A percentile compares a stretch with the other conserved stretches of the same genome.
These are phyloP conservation scores for Fusarium stilboides DNA, from an alignment of 2,329 filamentous ascomycete species.

Conservation along the genomic window DNA sequence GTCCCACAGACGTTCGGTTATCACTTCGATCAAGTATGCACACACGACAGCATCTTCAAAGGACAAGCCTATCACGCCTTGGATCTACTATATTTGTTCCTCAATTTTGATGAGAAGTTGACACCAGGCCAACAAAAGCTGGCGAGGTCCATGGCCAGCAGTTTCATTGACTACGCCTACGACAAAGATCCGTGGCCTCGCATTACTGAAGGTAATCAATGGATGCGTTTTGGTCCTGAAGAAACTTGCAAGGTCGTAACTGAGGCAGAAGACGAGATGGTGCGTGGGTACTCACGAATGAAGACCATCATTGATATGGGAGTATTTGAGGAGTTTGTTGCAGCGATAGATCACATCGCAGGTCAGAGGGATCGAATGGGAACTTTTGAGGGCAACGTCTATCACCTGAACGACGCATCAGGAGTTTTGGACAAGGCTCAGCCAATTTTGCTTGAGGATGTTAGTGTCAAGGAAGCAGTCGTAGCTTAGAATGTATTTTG, in stretches of 20 bases:
- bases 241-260: slow-evolving; percentile 6
- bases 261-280: slow-evolving; percentile 28
- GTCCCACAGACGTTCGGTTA: slow-evolving; percentile 29
- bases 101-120: slow-evolving; percentile 31
- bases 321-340: slow-evolving; percentile 10
- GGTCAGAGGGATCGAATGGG: slow-evolving; percentile 28
- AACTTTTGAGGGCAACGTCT: neutral
- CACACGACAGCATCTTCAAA: slow-evolving; percentile 24
- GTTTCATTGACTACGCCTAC: slow-evolving; percentile 34
- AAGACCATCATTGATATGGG: slow-evolving; percentile 32
- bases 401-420: neutral
- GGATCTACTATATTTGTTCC: slow-evolving; percentile 33
- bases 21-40: slow-evolving; percentile 35
- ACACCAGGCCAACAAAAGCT: slow-evolving; percentile 9
- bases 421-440: neutral
- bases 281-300: slow-evolving; percentile 30
- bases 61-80: slow-evolving; percentile 33
- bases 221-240: slow-evolving; percentile 33
- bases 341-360: slow-evolving; percentile 26
- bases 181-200: slow-evolving; percentile 33
- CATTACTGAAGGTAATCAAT: neutral
- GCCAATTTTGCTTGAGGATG: neutral
- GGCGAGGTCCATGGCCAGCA: slow-evolving; percentile 7
- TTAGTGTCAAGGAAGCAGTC: neutral
- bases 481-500: neutral